Evolutionary conservation across 345 rosid genomes (phyloP).

Genomic region (Bruguiera parviflora): DNA sequence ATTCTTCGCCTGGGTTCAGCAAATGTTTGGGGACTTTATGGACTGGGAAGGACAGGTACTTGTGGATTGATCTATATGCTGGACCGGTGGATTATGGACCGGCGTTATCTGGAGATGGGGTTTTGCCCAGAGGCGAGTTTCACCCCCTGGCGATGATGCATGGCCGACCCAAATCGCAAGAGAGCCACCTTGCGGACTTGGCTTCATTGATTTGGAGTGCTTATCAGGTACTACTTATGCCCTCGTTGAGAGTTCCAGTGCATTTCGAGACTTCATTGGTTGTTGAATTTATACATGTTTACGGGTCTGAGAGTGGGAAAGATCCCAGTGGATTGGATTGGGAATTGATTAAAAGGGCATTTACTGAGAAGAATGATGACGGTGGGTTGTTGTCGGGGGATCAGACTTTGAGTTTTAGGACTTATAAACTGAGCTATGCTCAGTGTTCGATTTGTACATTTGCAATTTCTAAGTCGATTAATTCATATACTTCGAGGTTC

Average conservation of each 20-base stretch:
- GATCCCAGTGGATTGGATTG: constrained; percentile 68
- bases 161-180: constrained; percentile 81
- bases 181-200: constrained; percentile 66
- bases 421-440: constrained; percentile 50
- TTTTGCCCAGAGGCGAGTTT: constrained; percentile 83
- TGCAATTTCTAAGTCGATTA: constrained; percentile 70
- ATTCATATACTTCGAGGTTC: constrained; percentile 91
- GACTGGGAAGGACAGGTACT: constrained; percentile 84
- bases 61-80: constrained; percentile 88
- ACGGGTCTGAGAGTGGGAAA: constrained; percentile 44
- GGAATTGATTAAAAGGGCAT: constrained; percentile 55
- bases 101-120: constrained; percentile 88
- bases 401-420: constrained; percentile 65
- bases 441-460: constrained; percentile 82
- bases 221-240: constrained; percentile 86
- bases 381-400: constrained; percentile 74
- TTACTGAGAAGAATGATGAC: constrained; percentile 61
- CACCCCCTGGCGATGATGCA: constrained; percentile 85
- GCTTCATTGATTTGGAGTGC: constrained; percentile 85
- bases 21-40: constrained; percentile 80
- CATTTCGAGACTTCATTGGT: constrained; percentile 69
- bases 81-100: constrained; percentile 98
- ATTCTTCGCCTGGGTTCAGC: constrained; percentile 76
- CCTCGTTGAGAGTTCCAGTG: constrained; percentile 85
- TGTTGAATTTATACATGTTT: constrained; percentile 72